Conservation (phyloP, 768 basidiomycete genomes). For the Rhodocollybia butyracea region DNA sequence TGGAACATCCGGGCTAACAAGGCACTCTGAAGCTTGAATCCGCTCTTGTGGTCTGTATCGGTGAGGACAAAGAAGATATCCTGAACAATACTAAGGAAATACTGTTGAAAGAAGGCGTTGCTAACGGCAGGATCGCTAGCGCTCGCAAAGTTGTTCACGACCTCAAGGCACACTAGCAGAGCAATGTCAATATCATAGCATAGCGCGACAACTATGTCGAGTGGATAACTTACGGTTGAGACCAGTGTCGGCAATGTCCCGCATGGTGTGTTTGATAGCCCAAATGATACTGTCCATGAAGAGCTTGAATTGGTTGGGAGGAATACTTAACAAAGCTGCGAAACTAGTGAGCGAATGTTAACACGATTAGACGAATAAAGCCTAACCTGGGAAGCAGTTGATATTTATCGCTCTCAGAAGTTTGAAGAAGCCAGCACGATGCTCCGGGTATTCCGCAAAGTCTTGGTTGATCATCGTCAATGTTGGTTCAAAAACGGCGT, state of each 20-base stretch:
- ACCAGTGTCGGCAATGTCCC: constrained; percentile 93
- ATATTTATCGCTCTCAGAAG: constrained; percentile 88
- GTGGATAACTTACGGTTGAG: constrained; percentile 55
- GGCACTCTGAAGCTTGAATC: constrained; percentile 92
- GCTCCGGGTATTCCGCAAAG: constrained; percentile 97
- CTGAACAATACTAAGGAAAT: constrained; percentile 88
- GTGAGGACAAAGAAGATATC: constrained; percentile 98
- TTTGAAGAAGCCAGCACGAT: constrained; percentile 96
- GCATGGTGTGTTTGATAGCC: constrained; percentile 99
- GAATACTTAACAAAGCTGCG: constrained; percentile 77
- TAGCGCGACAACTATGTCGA: not conserved
- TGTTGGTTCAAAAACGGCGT: constrained; percentile 96
- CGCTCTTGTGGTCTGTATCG: constrained; percentile 98
- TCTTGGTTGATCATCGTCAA: constrained; percentile 99
- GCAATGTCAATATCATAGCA: constrained; percentile 7
- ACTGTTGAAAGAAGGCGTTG: constrained; percentile 95
- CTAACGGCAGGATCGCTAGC: constrained; percentile 72
- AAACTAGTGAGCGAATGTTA: constrained; percentile 1
- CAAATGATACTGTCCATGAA: constrained; percentile 98
- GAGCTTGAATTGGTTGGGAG: constrained; percentile 92
- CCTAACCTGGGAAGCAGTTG: constrained; percentile 89
- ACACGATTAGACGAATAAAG: constrained; percentile 3
- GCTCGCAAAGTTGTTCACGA: constrained; percentile 90
- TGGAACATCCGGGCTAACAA: constrained; percentile 94
- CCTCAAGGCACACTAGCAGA: constrained; percentile 78